Conservation (phyloP, 2,329 filamentous ascomycete genomes). For the Immersiporthe knoxdaviesiana region DNA sequence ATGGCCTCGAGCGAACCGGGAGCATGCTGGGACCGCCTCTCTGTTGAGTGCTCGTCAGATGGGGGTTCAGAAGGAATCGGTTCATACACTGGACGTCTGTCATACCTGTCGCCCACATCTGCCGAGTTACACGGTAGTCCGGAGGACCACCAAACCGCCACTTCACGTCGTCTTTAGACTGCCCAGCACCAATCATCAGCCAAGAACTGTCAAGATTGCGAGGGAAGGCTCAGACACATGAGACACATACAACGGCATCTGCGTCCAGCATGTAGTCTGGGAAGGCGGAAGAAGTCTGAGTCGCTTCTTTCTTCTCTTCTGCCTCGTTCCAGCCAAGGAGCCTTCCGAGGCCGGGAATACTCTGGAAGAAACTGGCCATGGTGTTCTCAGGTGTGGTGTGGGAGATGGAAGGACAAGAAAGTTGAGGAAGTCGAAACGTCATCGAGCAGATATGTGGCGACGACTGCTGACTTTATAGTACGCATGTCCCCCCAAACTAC, state of each 20-base stretch:
- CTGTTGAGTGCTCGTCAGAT: constrained; percentile 42
- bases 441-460: background rate
- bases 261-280: constrained; percentile 64
- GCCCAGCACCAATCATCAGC: constrained; percentile 9
- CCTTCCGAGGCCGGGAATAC: constrained; percentile 8
- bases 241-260: constrained; percentile 54
- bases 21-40: constrained; percentile 59
- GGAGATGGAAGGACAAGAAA: background rate
- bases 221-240: background rate
- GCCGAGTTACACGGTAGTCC: constrained; percentile 67
- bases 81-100: constrained; percentile 10
- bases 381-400: background rate
- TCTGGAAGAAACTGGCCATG: constrained; percentile 22
- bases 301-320: background rate
- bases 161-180: constrained; percentile 51
- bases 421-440: background rate
- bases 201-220: background rate
- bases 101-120: constrained; percentile 62
- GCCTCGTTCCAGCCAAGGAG: constrained; percentile 15
- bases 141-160: constrained; percentile 66
- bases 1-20: constrained; percentile 61
- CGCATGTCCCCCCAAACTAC: background rate
- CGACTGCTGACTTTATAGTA: constrained; percentile 5
- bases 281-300: constrained; percentile 18
- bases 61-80: background rate